Base-by-base conservation (phyloP, 2,329 filamentous ascomycete species). In the Penicillium sp. region DNA sequence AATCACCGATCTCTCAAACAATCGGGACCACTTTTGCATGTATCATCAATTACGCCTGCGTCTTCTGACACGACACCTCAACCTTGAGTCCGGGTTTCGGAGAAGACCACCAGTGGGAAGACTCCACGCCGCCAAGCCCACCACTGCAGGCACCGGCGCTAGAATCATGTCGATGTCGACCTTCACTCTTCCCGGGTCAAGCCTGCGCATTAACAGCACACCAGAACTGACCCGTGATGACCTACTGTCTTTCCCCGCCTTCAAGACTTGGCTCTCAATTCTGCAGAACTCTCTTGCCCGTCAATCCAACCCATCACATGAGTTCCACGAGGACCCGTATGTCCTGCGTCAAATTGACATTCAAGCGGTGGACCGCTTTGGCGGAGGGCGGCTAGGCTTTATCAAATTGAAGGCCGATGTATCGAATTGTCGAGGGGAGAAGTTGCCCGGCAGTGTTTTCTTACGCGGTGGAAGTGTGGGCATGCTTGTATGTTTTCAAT, bases 391-490 rank as follows among this genome's bases (percentile, higher is more conserved):
- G 7, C 67, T 86, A 4, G 85, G 85, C 1, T 87, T 87, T 64
- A 66, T 87, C 52, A 87, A 87, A 64, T 65, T 86, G 31, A 81
- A 81, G 59, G 79, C 82, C 0, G 76, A 80, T 8, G 78, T 87
- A n/a, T 80, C 79, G 2, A 86, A 84, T 62, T 76, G 80, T 12
- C 49, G 75, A 10, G 82, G 79, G 5, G 81, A 84, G 61, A 79
- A 74, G 59, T 73, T 87, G 2, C 84, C 84, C 0, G 84, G 84
- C 1, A 80, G 81, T 49, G 81, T 86, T 2, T 86, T 87, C 62
- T 69, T 87, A 57, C 74, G 85, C 41, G 85, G 85, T 8, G 84
- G 83, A 2, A 85, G 83, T 71, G 83, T 87, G 1, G 84, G 77
- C 8, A 83, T 87, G 73, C 71, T 87, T 58, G 83, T 84, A 71